Base-by-base conservation (phyloP, 2,329 filamentous ascomycete genomes). In the Cladophialophora immunda region DNA sequence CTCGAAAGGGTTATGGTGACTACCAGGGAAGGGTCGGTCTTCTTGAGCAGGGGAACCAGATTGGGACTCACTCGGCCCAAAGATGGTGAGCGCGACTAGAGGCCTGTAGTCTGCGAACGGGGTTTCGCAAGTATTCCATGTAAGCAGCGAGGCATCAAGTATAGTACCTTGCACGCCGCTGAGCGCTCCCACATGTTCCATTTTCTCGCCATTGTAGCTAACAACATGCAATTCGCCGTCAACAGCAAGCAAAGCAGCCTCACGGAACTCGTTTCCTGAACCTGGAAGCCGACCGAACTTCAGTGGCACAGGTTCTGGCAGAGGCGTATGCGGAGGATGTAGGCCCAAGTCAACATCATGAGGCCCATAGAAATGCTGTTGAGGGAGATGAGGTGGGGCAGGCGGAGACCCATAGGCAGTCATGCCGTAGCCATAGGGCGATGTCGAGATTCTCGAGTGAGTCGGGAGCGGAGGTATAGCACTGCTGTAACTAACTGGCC, bases 201-300 rank as follows among this genome's bases (percentile, higher is more conserved):
- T 78, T 57, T 90, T 91, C 68, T 89, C 88, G 74, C 90, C 92
- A 52, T 89, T 87, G 32, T 96, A 85, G 22, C 87, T 84, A 71
- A 92, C 90, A 17, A 97, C 85, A 70, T 94, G 90, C 58, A 97
- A 76, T 0, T 90, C 90, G 50, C 92, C 92, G 76, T 97, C 91
- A 71, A 89, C 93, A 1, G 94, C 94, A 8, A 92, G 86, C 4
- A 97, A 78, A 93, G 92, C 87, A 76, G 90, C 90, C 74, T 91
- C 81, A 75, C 13, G 75, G 34, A 47, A 56, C 54, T 67, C 64
- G 36, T 45, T 41, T 17, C 67, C 64, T 36, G 38, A 30, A 32
- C 58, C 59, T 15, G 70, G 65, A 13, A 71, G 50, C 5, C 22
- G 52, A 8, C 50, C 30, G 41, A 70, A 68, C 50, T 68, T 70